Percentiles rank a stretch among this genome's conserved stretches.
Conservation (phyloP, 2,329 filamentous ascomycete genomes). For the Coniochaeta ligniaria region DNA sequence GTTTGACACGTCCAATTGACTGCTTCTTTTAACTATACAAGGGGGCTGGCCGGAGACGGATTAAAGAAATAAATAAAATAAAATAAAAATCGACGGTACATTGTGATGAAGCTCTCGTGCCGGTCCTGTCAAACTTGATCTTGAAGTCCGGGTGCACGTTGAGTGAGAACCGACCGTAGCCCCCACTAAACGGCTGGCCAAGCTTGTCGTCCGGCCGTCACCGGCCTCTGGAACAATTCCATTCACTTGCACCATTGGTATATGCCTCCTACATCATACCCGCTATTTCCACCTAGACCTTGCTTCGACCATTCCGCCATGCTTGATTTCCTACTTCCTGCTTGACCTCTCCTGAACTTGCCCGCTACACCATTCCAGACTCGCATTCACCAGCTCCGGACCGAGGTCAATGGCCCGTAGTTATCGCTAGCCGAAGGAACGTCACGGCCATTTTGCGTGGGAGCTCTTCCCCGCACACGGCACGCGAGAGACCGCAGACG, state of each 20-base stretch:
- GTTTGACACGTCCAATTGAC: background rate
- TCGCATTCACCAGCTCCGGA: conserved; percentile 5
- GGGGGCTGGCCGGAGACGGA: background rate
- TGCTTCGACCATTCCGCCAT: background rate
- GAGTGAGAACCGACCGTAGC: background rate
- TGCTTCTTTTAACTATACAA: background rate
- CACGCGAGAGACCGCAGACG: conserved; percentile 9
- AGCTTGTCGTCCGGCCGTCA: background rate
- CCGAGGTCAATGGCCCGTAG: conserved; percentile 48
- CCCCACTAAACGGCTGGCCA: background rate
- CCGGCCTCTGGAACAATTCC: background rate
- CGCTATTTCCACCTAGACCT: background rate
- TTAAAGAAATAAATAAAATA: too few species aligned
- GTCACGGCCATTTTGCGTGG: conserved; percentile 31
- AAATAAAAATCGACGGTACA: too few species aligned
- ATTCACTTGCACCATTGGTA: background rate
- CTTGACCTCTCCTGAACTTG: background rate
- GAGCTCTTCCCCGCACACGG: conserved; percentile 21
- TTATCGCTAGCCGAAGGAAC: conserved; percentile 49
- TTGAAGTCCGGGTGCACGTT: too few species aligned
- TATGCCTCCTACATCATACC: conserved; percentile 1
- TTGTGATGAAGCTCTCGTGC: too few species aligned
- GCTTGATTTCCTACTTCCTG: background rate
- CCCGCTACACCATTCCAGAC: background rate
- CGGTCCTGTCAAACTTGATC: too few species aligned